A percentile compares a stretch with the other conserved stretches of the same genome.
These are phyloP conservation scores for Lasiosphaeria hispida DNA, from an alignment of 495 filamentous ascomycete species.

Conservation along the genomic window DNA sequence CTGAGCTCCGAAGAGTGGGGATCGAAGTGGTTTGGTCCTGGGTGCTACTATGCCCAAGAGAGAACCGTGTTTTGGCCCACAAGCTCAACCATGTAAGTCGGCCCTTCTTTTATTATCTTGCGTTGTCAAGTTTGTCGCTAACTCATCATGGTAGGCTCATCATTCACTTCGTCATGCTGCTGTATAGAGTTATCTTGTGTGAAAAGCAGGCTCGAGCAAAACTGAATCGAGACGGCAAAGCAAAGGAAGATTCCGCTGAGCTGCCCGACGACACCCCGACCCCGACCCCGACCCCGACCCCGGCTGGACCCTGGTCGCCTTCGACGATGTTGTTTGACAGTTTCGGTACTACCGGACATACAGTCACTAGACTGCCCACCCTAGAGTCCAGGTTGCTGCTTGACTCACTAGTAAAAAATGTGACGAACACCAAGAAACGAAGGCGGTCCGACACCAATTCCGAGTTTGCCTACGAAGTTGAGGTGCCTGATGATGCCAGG, in stretches of 20 bases:
- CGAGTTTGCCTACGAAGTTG: conserved; percentile 9
- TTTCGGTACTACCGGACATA: neutral
- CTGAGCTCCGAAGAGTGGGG: conserved; percentile 17
- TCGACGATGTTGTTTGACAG: neutral
- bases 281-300: neutral
- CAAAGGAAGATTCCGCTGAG: neutral
- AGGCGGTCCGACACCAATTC: conserved; percentile 1
- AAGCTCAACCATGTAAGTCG: conserved; percentile 19
- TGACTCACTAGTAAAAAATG: conserved; percentile 14
- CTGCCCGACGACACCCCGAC: neutral
- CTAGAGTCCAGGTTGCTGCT: conserved; percentile 8
- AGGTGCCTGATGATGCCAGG: conserved; percentile 20
- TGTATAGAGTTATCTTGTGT: conserved; percentile 11
- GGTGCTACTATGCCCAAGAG: neutral
- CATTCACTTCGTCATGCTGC: conserved; percentile 15
- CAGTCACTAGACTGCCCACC: neutral
- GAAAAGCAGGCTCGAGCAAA: neutral
- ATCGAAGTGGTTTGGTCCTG: conserved; percentile 14
- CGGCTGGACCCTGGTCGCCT: neutral
- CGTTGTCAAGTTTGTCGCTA: neutral
- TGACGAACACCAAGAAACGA: conserved; percentile 14
- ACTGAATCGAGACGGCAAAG: neutral
- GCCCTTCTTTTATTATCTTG: neutral
- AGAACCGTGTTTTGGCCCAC: conserved; percentile 18
- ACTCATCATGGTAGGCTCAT: conserved; percentile 14